Conservation (phyloP, 2,329 filamentous ascomycete species). For the Pseudonectria foliicola region DNA sequence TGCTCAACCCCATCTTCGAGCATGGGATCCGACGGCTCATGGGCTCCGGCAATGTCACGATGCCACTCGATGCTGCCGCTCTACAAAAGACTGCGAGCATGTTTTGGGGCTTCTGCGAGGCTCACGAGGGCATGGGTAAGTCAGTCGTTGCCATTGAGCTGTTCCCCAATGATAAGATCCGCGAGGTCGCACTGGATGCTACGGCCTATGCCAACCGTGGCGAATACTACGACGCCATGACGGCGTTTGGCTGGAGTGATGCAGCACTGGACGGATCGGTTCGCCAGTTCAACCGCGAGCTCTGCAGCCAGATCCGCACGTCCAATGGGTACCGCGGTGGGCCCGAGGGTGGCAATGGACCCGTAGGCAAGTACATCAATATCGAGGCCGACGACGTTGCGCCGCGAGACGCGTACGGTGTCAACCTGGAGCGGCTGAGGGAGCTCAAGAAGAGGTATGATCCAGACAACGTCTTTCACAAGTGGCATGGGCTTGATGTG, state of each 20-base stretch:
- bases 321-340: slow-evolving; percentile 17
- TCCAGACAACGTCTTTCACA: slow-evolving; percentile 27
- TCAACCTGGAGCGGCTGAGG: slow-evolving; percentile 21
- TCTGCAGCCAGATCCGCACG: slow-evolving; percentile 20
- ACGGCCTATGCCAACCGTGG: slow-evolving; percentile 41
- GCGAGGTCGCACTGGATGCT: slow-evolving; percentile 25
- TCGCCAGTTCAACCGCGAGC: slow-evolving; percentile 30
- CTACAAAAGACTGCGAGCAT: slow-evolving; percentile 19
- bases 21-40: slow-evolving; percentile 20
- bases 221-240: slow-evolving; percentile 35
- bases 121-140: slow-evolving; percentile 12
- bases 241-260: slow-evolving; percentile 34
- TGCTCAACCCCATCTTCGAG: slow-evolving; percentile 17
- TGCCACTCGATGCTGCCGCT: slow-evolving; percentile 29
- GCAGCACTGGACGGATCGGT: slow-evolving; percentile 28
- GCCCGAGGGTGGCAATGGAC: slow-evolving; percentile 12
- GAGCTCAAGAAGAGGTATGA: slow-evolving; percentile 29
- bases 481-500: slow-evolving; percentile 19
- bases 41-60: slow-evolving; percentile 19
- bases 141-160: slow-evolving; percentile 32
- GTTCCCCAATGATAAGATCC: slow-evolving; percentile 32
- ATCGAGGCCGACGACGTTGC: slow-evolving; percentile 17
- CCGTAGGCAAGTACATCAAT: slow-evolving; percentile 24
- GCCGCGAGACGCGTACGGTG: slow-evolving; percentile 24
- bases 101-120: slow-evolving; percentile 22